Base-by-base conservation (phyloP, 352 stramenopile genomes). In the Halophytophthora batemanensis region DNA sequence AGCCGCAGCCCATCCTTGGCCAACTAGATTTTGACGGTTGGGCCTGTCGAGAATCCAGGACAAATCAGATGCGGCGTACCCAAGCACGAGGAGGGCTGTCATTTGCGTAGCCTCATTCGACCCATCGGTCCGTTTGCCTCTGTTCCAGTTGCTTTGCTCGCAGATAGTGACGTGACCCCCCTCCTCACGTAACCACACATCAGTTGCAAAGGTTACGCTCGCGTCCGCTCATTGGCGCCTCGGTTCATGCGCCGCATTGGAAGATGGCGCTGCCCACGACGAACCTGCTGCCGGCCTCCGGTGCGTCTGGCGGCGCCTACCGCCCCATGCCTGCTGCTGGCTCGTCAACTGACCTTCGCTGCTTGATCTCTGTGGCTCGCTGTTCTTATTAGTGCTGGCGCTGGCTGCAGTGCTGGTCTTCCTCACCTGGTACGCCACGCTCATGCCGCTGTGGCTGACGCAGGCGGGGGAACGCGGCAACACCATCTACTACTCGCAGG, bases 401-500 rank as follows among this genome's bases (percentile, higher is more conserved):
- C 61, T 91, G 21, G 64, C 81, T 22, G 60, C 53, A 13, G 43
- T 48, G 14, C 66, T 92, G 29, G 72, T 72, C 38, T 56, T 55
- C 14, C 39, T 85, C n/a, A 74, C 56, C 28, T 92, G 81, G 81
- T 92, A 90, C 61, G 62, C 70, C 50, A 80, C 73, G 43, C 72
- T 92, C 29, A 67, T 80, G 64, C 78, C 81, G 18, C 70, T 68
- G 22, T 92, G 81, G 81, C 53, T 87, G 38, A 66, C 66, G 41
- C 81, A 92, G 67, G 73, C 70, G 1, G 81, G 81, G 23, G 56
- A 80, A 48, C 74, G 69, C 28, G 66, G 59, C 41, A 37, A 53
- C 25, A 69, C 54, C 17, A 34, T 77, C n/a, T 82, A 78, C 56
- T 92, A 92, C 66, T 79, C 81, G 28, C 81, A 92, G 59, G 81